These are phyloP conservation scores for Xylaria longipes DNA, from an alignment of 495 filamentous ascomycete genomes.

Conservation along the genomic window DNA sequence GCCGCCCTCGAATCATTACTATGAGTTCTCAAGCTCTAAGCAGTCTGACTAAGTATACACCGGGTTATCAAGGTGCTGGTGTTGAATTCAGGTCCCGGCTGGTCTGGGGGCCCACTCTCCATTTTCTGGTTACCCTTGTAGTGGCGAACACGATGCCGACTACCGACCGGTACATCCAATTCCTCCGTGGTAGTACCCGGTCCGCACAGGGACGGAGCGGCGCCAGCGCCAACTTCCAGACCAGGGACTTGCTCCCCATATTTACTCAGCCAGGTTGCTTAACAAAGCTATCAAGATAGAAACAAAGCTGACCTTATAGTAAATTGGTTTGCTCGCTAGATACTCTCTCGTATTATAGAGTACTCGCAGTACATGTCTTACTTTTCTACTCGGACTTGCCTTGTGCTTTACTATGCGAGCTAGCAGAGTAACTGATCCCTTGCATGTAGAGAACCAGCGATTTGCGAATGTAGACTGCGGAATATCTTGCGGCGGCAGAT, in stretches of 20 bases:
- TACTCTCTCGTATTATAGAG: too few relatives aligned
- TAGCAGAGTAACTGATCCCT: conserved; percentile 1
- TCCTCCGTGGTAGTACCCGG: neutral
- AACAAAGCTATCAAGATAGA: neutral
- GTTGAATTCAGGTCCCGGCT: neutral
- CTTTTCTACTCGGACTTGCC: neutral
- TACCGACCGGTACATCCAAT: neutral
- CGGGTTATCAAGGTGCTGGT: neutral
- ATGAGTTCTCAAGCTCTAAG: neutral
- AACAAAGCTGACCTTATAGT: too few relatives aligned
- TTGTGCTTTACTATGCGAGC: conserved; percentile 14
- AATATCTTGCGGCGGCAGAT: conserved; percentile 12
- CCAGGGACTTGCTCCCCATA: neutral
- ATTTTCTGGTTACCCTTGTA: neutral
- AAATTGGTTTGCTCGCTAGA: too few relatives aligned
- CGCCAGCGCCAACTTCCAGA: neutral
- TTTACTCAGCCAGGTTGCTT: neutral
- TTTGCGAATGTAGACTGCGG: neutral
- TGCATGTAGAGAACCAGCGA: neutral
- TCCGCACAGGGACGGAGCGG: neutral
- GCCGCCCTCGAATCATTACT: neutral
- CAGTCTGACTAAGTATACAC: neutral
- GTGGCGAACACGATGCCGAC: neutral
- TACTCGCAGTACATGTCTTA: too few relatives aligned
- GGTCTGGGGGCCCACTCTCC: neutral